Evolutionary conservation across 225 moss, liverwort and hornwort species (phyloP).

Genomic region (Antitrichia curtipendula): DNA sequence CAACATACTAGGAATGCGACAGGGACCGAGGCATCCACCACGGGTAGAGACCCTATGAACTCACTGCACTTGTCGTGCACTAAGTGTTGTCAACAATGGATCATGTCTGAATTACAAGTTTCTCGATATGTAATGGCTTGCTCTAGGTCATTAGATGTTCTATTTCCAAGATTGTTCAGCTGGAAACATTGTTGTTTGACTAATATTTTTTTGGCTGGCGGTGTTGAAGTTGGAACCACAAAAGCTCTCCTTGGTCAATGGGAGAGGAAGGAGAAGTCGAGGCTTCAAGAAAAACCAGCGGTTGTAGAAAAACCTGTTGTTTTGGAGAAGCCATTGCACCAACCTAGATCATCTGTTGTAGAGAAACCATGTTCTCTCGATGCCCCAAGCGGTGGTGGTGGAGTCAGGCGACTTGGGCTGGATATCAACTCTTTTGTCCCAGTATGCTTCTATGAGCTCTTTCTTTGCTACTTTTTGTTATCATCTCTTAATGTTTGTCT

Average conservation of each 20-base stretch:
- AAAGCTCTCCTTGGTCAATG: constrained; percentile 79
- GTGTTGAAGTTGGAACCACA: constrained; percentile 40
- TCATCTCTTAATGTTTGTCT: not conserved
- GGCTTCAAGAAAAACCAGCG: constrained; percentile 40
- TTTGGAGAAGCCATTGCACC: constrained; percentile 20
- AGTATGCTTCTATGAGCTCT: constrained; percentile 25
- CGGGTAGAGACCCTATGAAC: constrained; percentile 14
- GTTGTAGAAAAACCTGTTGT: constrained; percentile 32
- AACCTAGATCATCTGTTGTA: constrained; percentile 14
- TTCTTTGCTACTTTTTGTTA: not conserved
- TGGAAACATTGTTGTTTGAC: not conserved
- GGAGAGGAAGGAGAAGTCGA: constrained; percentile 62
- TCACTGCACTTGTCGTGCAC: not conserved
- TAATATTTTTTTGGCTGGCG: constrained; percentile 26
- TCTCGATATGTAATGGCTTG: not conserved
- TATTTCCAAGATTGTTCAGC: not conserved
- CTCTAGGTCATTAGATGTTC: not conserved
- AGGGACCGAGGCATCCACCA: constrained; percentile 42
- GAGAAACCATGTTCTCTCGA: constrained; percentile 30
- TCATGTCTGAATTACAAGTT: not conserved
- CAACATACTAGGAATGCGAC: constrained; percentile 28
- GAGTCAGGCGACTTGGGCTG: constrained; percentile 71
- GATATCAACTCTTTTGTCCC: constrained; percentile 91
- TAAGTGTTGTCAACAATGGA: not conserved
- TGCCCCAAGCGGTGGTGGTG: constrained; percentile 20